These are phyloP conservation scores for Boletus fagicola DNA, from an alignment of 768 basidiomycete genomes.

Conservation along the genomic window DNA sequence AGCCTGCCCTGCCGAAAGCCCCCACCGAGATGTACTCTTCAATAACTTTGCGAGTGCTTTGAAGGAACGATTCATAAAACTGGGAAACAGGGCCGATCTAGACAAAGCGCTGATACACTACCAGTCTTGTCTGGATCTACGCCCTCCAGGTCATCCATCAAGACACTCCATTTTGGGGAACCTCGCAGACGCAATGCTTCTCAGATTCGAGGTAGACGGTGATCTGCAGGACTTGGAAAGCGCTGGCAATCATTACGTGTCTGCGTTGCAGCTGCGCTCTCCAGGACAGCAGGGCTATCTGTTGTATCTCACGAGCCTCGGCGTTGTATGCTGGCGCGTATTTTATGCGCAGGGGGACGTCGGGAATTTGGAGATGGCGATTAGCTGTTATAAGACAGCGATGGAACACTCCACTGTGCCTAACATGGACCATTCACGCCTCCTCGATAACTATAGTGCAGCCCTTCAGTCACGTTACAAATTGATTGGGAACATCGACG, in stretches of 20 bases:
- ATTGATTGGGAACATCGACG: slow-evolving; percentile 10
- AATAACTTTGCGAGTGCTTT: slow-evolving; percentile 23
- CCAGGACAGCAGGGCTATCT: slow-evolving; percentile 15
- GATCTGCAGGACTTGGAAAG: slow-evolving; percentile 26
- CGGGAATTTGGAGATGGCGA: slow-evolving; percentile 20
- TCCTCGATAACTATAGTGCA: slow-evolving; percentile 21
- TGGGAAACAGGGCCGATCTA: slow-evolving; percentile 17
- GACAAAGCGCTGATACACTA: slow-evolving; percentile 15
- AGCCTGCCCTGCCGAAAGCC: slow-evolving; percentile 1
- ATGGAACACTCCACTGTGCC: slow-evolving; percentile 16
- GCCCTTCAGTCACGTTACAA: slow-evolving; percentile 21
- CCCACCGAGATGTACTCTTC: slow-evolving; percentile 20
- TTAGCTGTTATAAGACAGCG: slow-evolving; percentile 16
- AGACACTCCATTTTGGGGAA: slow-evolving; percentile 13
- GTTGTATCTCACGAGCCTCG: slow-evolving; percentile 12
- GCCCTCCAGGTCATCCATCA: slow-evolving; percentile 20
- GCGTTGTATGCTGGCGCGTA: not conserved
- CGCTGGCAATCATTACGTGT: slow-evolving; percentile 5
- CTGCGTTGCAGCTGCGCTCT: slow-evolving; percentile 19
- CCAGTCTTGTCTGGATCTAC: slow-evolving; percentile 21
- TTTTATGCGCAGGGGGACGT: slow-evolving; percentile 16
- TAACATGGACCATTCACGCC: slow-evolving; percentile 15
- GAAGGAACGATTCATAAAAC: slow-evolving; percentile 14
- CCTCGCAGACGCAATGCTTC: slow-evolving; percentile 22
- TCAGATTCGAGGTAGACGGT: slow-evolving; percentile 25